phyloP scores from a whole-genome alignment of 192 early-diverging fungal species.

The Funneliformis geosporum region DNA sequence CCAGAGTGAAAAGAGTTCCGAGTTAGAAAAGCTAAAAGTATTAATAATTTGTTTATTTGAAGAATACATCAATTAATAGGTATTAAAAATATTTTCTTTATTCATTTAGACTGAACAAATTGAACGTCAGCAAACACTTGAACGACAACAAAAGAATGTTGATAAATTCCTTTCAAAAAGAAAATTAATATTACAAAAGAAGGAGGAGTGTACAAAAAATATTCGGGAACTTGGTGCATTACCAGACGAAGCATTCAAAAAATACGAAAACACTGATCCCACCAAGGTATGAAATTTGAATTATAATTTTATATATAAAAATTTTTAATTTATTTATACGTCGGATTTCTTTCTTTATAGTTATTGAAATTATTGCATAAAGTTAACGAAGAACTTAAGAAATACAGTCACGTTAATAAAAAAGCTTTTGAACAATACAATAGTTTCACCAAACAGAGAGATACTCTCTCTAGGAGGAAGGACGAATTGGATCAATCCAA shows the following conservation, averaged over 20 bases:
- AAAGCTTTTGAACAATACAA: constrained; percentile 98
- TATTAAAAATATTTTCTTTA: background rate
- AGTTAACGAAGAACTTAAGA: constrained; percentile 83
- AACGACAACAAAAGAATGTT: constrained; percentile 57
- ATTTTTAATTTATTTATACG: background rate
- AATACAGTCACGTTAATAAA: constrained; percentile 96
- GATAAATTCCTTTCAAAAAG: constrained; percentile 77
- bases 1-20: constrained; percentile 35
- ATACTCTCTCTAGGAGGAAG: constrained; percentile 79
- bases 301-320: background rate
- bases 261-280: constrained; percentile 50
- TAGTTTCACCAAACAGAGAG: constrained; percentile 90
- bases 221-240: constrained; percentile 95
- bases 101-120: constrained; percentile 47
- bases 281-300: constrained; percentile 46
- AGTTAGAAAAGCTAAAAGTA: constrained; percentile 41
- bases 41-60: background rate
- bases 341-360: constrained; percentile 32
- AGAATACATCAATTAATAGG: background rate
- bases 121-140: constrained; percentile 50
- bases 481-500: constrained; percentile 85
- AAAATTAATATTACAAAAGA: constrained; percentile 75
- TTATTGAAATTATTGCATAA: constrained; percentile 69
- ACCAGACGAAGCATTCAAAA: constrained; percentile 89
- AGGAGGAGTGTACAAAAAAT: constrained; percentile 81